Evolutionary conservation across 768 basidiomycete species (phyloP).

Genomic region (Pulveroboletus sp.): DNA sequence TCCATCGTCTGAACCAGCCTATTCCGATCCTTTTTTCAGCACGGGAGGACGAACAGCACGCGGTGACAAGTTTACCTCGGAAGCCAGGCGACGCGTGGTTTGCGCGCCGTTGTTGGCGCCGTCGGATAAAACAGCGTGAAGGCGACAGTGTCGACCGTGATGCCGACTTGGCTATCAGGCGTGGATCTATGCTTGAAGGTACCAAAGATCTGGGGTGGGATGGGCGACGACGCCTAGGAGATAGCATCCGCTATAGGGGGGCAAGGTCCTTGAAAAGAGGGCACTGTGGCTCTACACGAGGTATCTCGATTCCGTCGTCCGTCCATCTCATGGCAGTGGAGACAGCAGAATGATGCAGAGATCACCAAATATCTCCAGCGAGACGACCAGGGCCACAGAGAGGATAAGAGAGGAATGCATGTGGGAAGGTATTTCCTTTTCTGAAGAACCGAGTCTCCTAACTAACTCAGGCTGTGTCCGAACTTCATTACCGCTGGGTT

Average conservation of each 20-base stretch:
- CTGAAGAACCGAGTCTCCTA: too few relatives aligned
- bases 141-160: slow-evolving; percentile 28
- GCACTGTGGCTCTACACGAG: background rate
- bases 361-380: too few relatives aligned
- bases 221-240: slow-evolving; percentile 29
- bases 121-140: slow-evolving; percentile 30
- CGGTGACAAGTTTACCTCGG: slow-evolving; percentile 18
- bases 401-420: too few relatives aligned
- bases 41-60: too few relatives aligned
- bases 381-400: too few relatives aligned
- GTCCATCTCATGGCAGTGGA: too few relatives aligned
- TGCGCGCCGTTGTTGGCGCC: slow-evolving; percentile 1
- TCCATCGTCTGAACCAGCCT: slow-evolving; percentile 30
- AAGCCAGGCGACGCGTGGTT: slow-evolving; percentile 19
- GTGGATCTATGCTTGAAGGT: slow-evolving; percentile 24
- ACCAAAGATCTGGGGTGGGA: slow-evolving; percentile 23
- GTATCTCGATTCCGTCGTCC: background rate
- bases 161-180: slow-evolving; percentile 18
- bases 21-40: background rate
- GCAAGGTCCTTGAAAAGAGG: too few relatives aligned
- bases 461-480: too few relatives aligned
- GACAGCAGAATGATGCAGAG: too few relatives aligned
- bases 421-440: slow-evolving; percentile 4
- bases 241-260: slow-evolving; percentile 25
- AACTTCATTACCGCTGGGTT: too few relatives aligned